phyloP scores from a whole-genome alignment of 2,329 filamentous ascomycete species.

The Hypocrella siamensis region DNA sequence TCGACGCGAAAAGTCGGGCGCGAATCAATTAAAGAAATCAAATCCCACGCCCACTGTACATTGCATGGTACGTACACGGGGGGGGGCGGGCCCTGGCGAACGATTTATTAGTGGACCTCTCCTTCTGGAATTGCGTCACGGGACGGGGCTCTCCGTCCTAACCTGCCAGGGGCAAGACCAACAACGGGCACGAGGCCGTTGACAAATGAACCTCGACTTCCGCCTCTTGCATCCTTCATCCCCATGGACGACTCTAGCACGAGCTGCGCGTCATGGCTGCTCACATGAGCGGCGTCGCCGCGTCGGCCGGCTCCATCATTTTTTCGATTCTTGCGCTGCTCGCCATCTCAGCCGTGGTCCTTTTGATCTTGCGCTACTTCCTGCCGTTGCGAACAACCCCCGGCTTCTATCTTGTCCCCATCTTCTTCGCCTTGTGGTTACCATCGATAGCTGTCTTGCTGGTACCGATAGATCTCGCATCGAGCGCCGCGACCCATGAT shows the following conservation, averaged over 20 bases:
- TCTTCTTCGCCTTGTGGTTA: constrained; percentile 90
- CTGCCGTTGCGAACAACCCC: constrained; percentile 82
- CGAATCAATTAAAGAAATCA: too few species aligned
- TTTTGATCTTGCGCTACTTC: constrained; percentile 78
- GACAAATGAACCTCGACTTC: too few species aligned
- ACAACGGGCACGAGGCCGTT: neutral
- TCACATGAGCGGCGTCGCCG: constrained; percentile 34
- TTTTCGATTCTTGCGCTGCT: constrained; percentile 62
- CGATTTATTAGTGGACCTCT: too few species aligned
- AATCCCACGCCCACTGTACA: too few species aligned
- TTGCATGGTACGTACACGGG: too few species aligned
- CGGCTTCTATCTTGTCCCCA: constrained; percentile 74
- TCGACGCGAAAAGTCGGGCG: too few species aligned
- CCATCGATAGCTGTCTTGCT: constrained; percentile 83
- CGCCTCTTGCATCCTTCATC: neutral
- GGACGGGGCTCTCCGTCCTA: neutral
- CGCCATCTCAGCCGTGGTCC: constrained; percentile 57
- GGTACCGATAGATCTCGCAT: constrained; percentile 90
- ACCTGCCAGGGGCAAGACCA: neutral
- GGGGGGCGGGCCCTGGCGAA: too few species aligned
- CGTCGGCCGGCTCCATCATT: constrained; percentile 62
- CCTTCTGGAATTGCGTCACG: constrained; percentile 5
- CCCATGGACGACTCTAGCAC: constrained; percentile 14
- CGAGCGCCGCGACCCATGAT: constrained; percentile 59
- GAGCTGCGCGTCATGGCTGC: constrained; percentile 27